phyloP scores from a whole-genome alignment of 345 rosid species.

The Luvunga scandens region DNA sequence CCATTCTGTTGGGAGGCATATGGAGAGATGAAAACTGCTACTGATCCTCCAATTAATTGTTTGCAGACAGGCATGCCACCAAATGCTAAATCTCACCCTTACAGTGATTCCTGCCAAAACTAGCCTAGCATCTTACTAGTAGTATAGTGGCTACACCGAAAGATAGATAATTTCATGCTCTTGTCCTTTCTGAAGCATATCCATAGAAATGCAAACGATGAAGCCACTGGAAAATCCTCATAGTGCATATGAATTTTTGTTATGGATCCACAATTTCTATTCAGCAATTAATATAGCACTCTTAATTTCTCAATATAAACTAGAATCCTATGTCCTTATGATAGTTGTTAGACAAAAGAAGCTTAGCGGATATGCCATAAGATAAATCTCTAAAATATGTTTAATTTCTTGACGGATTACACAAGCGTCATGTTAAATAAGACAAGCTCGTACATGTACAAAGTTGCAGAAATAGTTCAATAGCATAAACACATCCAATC shows the following conservation, averaged over 20 bases:
- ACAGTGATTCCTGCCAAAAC: conserved; percentile 44
- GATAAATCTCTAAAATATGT: not conserved
- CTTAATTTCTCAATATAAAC: not conserved
- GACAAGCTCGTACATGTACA: not conserved
- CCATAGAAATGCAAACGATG: not conserved
- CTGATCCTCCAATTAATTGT: conserved; percentile 65
- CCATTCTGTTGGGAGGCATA: conserved; percentile 81
- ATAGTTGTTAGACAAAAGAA: not conserved
- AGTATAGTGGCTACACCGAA: not conserved
- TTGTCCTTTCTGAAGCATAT: not conserved
- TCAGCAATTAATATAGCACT: not conserved
- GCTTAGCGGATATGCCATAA: not conserved
- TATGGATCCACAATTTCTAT: not conserved
- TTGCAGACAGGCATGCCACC: conserved; percentile 50
- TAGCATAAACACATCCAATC: not conserved
- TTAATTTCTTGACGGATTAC: not conserved
- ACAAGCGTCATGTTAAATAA: not conserved
- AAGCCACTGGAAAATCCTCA: conserved; percentile 4
- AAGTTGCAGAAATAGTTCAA: not conserved
- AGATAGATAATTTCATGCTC: not conserved
- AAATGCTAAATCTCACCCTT: conserved; percentile 23
- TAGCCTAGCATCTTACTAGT: not conserved
- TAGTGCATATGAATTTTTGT: not conserved
- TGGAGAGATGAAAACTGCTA: conserved; percentile 63
- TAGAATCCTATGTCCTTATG: not conserved